phyloP scores from a whole-genome alignment of 805 yeast species.

The Metschnikowia lunata region DNA sequence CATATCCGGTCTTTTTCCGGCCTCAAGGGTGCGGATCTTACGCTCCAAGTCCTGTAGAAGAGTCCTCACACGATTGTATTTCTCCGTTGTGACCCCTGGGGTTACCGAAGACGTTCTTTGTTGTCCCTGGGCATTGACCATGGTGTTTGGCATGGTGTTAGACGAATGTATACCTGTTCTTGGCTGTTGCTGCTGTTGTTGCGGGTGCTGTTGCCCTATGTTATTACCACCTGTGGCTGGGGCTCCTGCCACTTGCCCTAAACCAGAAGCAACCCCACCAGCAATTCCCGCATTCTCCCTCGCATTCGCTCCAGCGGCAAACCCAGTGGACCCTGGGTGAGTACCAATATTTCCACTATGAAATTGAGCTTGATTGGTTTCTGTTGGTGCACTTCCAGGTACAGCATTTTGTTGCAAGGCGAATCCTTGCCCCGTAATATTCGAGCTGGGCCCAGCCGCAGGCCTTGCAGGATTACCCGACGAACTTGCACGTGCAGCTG shows the following conservation, averaged over 20 bases:
- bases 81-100: conserved; percentile 27
- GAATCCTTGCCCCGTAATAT: background rate
- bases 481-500: conserved; percentile 10
- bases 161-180: conserved; percentile 4
- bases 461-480: conserved; percentile 2
- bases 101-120: conserved; percentile 4
- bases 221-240: background rate
- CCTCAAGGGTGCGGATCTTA: conserved; percentile 48
- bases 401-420: background rate
- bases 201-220: background rate
- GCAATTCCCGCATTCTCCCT: background rate
- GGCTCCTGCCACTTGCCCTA: background rate
- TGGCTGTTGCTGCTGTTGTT: conserved; percentile 2
- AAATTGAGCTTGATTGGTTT: conserved; percentile 4
- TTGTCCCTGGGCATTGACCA: conserved; percentile 1
- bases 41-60: conserved; percentile 47
- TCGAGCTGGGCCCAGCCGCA: conserved; percentile 1
- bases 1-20: conserved; percentile 40
- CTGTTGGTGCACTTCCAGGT: conserved; percentile 5
- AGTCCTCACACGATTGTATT: conserved; percentile 41
- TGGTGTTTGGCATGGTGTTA: conserved; percentile 4
- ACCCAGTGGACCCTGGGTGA: conserved; percentile 6
- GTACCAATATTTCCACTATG: conserved; percentile 1
- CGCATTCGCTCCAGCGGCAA: conserved; percentile 3
- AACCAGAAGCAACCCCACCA: background rate